phyloP scores from a whole-genome alignment of 495 filamentous ascomycete species.

The Hypoxylon trugodes region DNA sequence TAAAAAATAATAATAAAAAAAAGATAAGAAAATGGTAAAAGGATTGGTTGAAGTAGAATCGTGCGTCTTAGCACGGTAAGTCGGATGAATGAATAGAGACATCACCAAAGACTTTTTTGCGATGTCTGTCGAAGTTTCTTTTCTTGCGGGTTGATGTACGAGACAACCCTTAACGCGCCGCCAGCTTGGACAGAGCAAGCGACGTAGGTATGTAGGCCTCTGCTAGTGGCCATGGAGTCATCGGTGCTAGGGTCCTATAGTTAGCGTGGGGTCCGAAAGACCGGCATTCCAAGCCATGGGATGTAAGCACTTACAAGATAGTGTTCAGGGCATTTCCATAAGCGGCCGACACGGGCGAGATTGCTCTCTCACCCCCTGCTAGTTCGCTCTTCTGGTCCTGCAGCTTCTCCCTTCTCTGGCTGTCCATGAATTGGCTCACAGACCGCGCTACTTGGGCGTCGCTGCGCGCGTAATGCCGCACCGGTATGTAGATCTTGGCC shows the following conservation, averaged over 20 bases:
- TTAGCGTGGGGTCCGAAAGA: conserved; percentile 5
- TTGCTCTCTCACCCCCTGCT: too few relatives aligned
- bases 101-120: neutral
- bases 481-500: conserved; percentile 49
- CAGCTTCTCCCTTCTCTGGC: neutral
- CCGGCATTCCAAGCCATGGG: too few relatives aligned
- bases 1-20: too few relatives aligned
- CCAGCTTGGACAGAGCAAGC: conserved; percentile 30
- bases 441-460: neutral
- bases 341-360: too few relatives aligned
- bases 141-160: conserved; percentile 38
- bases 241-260: conserved; percentile 6
- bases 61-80: too few relatives aligned
- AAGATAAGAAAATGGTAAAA: too few relatives aligned
- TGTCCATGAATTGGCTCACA: conserved; percentile 10
- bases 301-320: conserved; percentile 17
- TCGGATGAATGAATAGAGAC: too few relatives aligned
- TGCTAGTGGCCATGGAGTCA: neutral
- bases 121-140: neutral
- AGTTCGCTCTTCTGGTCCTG: too few relatives aligned
- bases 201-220: conserved; percentile 36
- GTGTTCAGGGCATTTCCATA: conserved; percentile 12
- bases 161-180: conserved; percentile 37
- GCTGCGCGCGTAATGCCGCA: conserved; percentile 42
- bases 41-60: too few relatives aligned